These are phyloP conservation scores for Kluyveromyces marxianus DNA, from an alignment of 1,139 yeast species.

Conservation along the genomic window DNA sequence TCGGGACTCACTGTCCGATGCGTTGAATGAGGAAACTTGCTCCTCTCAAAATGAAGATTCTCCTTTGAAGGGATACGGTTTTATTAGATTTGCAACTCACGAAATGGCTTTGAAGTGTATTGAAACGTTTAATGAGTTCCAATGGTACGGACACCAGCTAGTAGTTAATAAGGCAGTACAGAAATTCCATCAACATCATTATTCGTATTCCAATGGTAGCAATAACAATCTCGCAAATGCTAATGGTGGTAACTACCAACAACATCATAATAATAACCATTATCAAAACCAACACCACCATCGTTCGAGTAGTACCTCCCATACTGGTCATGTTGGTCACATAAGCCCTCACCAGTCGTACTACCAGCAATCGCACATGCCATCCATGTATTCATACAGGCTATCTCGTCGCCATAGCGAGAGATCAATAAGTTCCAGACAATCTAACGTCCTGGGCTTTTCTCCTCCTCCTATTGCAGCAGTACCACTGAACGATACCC, in stretches of 20 bases:
- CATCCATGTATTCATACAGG: not conserved
- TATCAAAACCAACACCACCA: not conserved
- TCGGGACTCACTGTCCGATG: too few relatives aligned
- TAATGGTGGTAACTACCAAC: not conserved
- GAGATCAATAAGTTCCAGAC: conserved; percentile 9
- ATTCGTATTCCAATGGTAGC: conserved; percentile 6
- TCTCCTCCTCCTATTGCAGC: conserved; percentile 6
- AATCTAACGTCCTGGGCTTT: conserved; percentile 7
- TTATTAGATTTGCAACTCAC: conserved; percentile 37
- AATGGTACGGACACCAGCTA: conserved; percentile 21
- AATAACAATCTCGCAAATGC: not conserved
- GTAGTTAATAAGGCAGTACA: conserved; percentile 29
- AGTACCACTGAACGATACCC: not conserved
- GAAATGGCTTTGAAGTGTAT: conserved; percentile 38
- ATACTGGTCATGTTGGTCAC: not conserved
- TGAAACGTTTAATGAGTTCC: conserved; percentile 30
- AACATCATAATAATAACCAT: not conserved
- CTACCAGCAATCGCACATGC: conserved; percentile 2
- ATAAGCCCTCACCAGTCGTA: not conserved
- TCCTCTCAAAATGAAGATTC: conserved; percentile 13
- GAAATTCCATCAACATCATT: conserved; percentile 9
- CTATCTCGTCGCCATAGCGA: conserved; percentile 10
- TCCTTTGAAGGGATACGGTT: conserved; percentile 39
- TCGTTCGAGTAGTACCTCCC: not conserved
- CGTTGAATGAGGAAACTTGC: conserved; percentile 9